Evolutionary conservation across 1,284 basidiomycete genomes (phyloP), one percentile per base, ranked within the genome.

Genomic region (Microbotryomycetes sp.): DNA sequence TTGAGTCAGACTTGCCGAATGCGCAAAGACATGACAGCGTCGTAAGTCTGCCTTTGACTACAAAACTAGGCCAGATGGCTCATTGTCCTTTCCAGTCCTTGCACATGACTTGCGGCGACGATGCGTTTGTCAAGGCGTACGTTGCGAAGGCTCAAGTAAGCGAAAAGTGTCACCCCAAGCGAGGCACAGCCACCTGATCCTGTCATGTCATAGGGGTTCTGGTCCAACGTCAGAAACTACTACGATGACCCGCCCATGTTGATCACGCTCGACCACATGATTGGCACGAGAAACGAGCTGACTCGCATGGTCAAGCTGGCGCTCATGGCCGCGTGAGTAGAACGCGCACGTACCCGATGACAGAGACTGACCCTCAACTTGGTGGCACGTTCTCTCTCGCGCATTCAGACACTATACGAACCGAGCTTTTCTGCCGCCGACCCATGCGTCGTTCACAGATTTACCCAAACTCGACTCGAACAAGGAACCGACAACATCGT

Each of bases 151-250:
- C 53, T 1, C 58, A 61, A 48, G 61, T 59, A 4, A 30, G 55
- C 29, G n/a, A 23, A n/a, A n/a, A n/a, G n/a, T n/a, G n/a, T n/a
- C n/a, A n/a, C n/a, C n/a, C n/a, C n/a, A n/a, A n/a, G n/a, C n/a
- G n/a, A n/a, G n/a, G n/a, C n/a, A n/a, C n/a, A n/a, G n/a, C n/a
- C n/a, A n/a, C n/a, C n/a, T n/a, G n/a, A n/a, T 41, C 18, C 35
- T 9, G 35, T 41, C 35, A 45, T 26, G 1, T 35, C 48, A 21
- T 48, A 64, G 55, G 70, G 70, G 2, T 71, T 64, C 61, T 71
- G 68, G 68, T 47, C 46, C 30, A 66, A 71, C 24, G 59, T 70
- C 26, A 59, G 66, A 28, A 30, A 41, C 2, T 68, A 70, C 54
- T 71, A 71, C 46, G 53, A 52, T 2, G 18, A 16, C 7, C 62